A percentile compares a stretch with the other conserved stretches of the same genome.
These are phyloP conservation scores for Aspergillus floridensis DNA, from an alignment of 2,329 filamentous ascomycete genomes.

Conservation along the genomic window DNA sequence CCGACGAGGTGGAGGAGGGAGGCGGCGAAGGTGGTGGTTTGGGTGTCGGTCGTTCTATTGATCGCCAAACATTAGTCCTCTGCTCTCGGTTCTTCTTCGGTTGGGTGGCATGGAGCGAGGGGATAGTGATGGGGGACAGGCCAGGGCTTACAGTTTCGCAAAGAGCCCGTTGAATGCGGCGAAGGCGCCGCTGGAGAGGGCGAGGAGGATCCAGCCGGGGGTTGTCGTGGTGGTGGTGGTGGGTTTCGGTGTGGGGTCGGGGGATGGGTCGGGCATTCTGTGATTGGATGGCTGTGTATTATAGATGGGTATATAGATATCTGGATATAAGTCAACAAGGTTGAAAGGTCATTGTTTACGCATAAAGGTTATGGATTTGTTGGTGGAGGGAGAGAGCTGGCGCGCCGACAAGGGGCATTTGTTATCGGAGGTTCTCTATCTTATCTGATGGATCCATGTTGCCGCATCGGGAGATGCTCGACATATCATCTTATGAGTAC, in stretches of 20 bases:
- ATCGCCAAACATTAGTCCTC: neutral
- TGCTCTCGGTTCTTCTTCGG: neutral
- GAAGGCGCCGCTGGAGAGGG: slow-evolving; percentile 60
- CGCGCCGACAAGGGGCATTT: neutral
- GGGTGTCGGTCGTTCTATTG: slow-evolving; percentile 57
- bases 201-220: slow-evolving; percentile 53
- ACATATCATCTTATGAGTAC: too few relatives aligned
- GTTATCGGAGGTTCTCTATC: neutral
- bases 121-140: too few relatives aligned
- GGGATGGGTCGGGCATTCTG: neutral
- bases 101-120: neutral
- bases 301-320: too few relatives aligned
- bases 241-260: neutral
- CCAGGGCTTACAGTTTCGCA: slow-evolving; percentile 56
- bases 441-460: neutral
- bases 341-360: neutral
- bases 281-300: neutral
- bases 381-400: neutral
- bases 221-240: slow-evolving; percentile 13
- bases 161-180: slow-evolving; percentile 66
- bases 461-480: neutral
- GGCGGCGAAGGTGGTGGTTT: slow-evolving; percentile 54
- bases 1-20: slow-evolving; percentile 46
- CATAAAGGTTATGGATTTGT: neutral
- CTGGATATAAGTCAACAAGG: neutral